phyloP scores from a whole-genome alignment of 2,329 filamentous ascomycete genomes.

The Colletotrichum acutatum region DNA sequence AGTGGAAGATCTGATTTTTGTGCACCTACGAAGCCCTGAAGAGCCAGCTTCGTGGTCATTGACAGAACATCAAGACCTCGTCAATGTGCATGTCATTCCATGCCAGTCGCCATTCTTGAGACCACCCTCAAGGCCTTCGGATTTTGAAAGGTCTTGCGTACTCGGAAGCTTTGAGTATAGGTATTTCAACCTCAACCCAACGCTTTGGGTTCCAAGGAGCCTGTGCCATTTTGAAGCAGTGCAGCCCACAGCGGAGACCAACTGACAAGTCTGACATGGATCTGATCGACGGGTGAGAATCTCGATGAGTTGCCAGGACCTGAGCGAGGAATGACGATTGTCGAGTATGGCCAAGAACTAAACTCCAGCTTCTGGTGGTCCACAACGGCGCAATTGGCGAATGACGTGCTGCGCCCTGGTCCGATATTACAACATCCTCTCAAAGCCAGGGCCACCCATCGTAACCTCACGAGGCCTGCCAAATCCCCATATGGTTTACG shows the following conservation, averaged over 20 bases:
- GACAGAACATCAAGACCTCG: too few species aligned
- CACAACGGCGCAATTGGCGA: conserved; percentile 6
- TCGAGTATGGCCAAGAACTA: background rate
- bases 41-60: too few species aligned
- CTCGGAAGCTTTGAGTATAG: background rate
- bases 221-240: background rate
- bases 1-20: too few species aligned
- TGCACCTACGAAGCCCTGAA: too few species aligned
- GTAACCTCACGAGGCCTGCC: background rate
- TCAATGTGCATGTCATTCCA: too few species aligned
- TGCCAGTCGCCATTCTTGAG: too few species aligned
- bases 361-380: background rate
- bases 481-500: background rate
- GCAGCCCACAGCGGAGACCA: conserved; percentile 1
- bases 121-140: background rate
- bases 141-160: background rate
- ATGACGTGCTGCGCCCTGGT: background rate
- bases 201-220: background rate
- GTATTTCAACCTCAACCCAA: background rate
- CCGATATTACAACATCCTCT: background rate
- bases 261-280: conserved; percentile 4
- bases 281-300: conserved; percentile 9
- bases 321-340: background rate
- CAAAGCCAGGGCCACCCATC: conserved; percentile 1
- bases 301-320: conserved; percentile 7